phyloP scores from a whole-genome alignment of 768 basidiomycete genomes.

The Agaricus bisporus region DNA sequence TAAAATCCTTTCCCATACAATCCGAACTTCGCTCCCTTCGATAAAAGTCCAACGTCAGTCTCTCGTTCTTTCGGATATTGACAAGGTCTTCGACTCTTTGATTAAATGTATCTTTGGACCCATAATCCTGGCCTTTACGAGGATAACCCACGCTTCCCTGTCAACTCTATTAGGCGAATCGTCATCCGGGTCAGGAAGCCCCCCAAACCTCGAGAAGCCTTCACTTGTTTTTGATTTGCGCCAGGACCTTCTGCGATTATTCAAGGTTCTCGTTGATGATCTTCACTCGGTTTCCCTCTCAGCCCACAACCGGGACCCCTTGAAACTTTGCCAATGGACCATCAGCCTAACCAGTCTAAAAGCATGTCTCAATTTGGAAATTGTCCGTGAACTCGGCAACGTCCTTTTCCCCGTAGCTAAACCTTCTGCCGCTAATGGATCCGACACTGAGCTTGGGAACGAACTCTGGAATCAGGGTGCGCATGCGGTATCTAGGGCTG shows the following conservation, averaged over 20 bases:
- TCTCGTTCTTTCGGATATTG: neutral
- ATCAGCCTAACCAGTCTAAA: conserved; percentile 5
- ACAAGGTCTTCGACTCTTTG: conserved; percentile 6
- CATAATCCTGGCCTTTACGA: conserved; percentile 1
- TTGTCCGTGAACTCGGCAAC: conserved; percentile 31
- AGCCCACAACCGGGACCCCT: neutral
- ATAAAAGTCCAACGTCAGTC: neutral
- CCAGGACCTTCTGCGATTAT: conserved; percentile 6
- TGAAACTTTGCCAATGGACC: neutral
- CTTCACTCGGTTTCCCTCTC: neutral
- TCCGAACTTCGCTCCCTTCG: neutral
- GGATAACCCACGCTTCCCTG: neutral
- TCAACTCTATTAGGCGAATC: neutral
- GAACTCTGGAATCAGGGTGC: neutral
- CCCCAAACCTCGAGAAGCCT: neutral
- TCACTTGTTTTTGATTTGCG: conserved; percentile 1
- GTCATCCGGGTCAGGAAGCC: neutral
- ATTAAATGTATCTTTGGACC: conserved; percentile 5
- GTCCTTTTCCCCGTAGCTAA: conserved; percentile 17
- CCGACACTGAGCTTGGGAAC: neutral
- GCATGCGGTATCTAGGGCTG: neutral
- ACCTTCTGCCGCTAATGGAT: neutral
- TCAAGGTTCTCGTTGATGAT: neutral
- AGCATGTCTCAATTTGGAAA: conserved; percentile 29
- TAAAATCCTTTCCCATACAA: neutral